A percentile compares a stretch with the other conserved stretches of the same genome.
Conservation (phyloP, 371 early-diverging fungal species). For the Mortierella sp. region DNA sequence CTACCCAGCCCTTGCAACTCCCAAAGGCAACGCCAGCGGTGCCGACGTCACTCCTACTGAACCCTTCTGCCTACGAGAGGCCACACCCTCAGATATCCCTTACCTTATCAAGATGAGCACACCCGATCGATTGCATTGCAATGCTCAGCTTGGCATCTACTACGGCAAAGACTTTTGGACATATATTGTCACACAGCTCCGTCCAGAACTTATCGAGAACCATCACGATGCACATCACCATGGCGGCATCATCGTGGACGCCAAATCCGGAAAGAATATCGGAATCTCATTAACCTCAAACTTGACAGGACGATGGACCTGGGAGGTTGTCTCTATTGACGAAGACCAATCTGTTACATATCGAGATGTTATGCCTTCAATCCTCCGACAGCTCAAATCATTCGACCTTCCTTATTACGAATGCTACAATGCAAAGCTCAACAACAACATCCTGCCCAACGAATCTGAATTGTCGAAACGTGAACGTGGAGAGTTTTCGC, state of each 20-base stretch:
- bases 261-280: conserved; percentile 24
- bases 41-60: background rate
- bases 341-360: conserved; percentile 2
- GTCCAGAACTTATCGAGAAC: background rate
- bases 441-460: conserved; percentile 9
- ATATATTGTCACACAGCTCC: conserved; percentile 11
- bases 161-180: conserved; percentile 31
- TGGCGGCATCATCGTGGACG: conserved; percentile 31
- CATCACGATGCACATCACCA: conserved; percentile 23
- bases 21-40: background rate
- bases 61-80: conserved; percentile 29
- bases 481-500: conserved; percentile 9
- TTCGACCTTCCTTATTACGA: conserved; percentile 22
- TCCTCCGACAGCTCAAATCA: conserved; percentile 18
- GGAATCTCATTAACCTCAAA: conserved; percentile 22
- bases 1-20: background rate
- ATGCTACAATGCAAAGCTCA: conserved; percentile 21
- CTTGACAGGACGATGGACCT: conserved; percentile 1
- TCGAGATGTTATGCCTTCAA: conserved; percentile 5
- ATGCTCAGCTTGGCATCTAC: conserved; percentile 23
- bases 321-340: conserved; percentile 20
- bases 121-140: conserved; percentile 2
- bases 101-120: conserved; percentile 35
- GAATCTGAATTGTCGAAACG: conserved; percentile 18
- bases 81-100: conserved; percentile 18